These are phyloP conservation scores for Melanomma pulvis-pyrius DNA, from an alignment of 495 filamentous ascomycete genomes.

Conservation along the genomic window DNA sequence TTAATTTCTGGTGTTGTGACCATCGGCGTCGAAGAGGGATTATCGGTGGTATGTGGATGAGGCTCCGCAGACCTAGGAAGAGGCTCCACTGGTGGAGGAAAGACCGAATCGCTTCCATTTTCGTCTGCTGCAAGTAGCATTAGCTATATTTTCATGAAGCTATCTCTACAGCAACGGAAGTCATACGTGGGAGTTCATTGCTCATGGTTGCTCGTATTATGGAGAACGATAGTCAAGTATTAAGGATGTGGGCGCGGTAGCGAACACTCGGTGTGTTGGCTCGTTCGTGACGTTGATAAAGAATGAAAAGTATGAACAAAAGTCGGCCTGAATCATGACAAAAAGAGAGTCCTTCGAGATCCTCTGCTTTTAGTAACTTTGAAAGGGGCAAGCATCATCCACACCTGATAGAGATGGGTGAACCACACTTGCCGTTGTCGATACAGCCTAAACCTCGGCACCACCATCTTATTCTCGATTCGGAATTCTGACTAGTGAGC, in stretches of 20 bases:
- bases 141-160: no score
- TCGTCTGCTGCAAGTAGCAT: no score
- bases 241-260: background rate
- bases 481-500: background rate
- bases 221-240: background rate
- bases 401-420: background rate
- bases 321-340: background rate
- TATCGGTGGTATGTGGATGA: background rate
- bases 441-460: background rate
- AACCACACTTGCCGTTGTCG: background rate
- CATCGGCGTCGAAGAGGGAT: background rate
- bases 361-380: background rate
- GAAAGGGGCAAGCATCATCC: background rate
- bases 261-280: background rate
- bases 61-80: background rate
- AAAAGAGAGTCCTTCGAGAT: background rate
- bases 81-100: no score
- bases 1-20: no score
- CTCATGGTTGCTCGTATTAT: background rate
- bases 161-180: no score
- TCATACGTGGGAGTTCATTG: background rate
- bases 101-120: no score
- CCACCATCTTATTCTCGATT: background rate
- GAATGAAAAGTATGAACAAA: background rate
- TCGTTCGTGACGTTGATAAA: background rate